A percentile compares a stretch with the other conserved stretches of the same genome.
Conservation (phyloP, 2,329 filamentous ascomycete species). For the Pseudogymnoascus sp. region DNA sequence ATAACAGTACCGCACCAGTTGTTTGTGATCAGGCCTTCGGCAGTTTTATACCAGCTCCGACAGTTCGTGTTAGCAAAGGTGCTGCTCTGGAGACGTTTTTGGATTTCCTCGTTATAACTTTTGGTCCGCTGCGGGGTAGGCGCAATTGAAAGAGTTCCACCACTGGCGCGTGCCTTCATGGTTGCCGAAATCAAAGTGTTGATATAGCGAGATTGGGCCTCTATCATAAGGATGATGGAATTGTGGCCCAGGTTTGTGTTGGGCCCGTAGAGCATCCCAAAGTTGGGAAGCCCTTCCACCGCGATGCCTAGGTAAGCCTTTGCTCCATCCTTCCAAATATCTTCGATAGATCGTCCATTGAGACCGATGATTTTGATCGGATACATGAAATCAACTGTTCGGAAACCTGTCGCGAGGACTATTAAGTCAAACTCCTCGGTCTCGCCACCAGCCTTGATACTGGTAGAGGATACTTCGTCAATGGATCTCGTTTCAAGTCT, state of each 20-base stretch:
- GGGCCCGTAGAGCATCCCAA: conserved; percentile 23
- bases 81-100: conserved; percentile 14
- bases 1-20: conserved; percentile 18
- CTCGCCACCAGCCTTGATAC: conserved; percentile 37
- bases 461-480: conserved; percentile 34
- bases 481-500: conserved; percentile 42
- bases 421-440: conserved; percentile 44
- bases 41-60: conserved; percentile 22
- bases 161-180: neutral
- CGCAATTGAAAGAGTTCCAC: conserved; percentile 10
- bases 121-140: conserved; percentile 6
- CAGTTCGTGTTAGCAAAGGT: conserved; percentile 19
- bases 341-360: conserved; percentile 15
- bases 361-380: neutral
- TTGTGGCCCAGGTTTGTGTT: conserved; percentile 25
- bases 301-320: conserved; percentile 19
- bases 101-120: conserved; percentile 19
- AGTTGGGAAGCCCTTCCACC: conserved; percentile 19
- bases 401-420: conserved; percentile 50
- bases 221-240: conserved; percentile 24
- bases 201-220: conserved; percentile 21
- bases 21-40: conserved; percentile 20
- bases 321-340: conserved; percentile 47
- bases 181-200: conserved; percentile 10
- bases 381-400: conserved; percentile 42